phyloP scores from a whole-genome alignment of 257 asterid species.

The Gentiana macrophylla region DNA sequence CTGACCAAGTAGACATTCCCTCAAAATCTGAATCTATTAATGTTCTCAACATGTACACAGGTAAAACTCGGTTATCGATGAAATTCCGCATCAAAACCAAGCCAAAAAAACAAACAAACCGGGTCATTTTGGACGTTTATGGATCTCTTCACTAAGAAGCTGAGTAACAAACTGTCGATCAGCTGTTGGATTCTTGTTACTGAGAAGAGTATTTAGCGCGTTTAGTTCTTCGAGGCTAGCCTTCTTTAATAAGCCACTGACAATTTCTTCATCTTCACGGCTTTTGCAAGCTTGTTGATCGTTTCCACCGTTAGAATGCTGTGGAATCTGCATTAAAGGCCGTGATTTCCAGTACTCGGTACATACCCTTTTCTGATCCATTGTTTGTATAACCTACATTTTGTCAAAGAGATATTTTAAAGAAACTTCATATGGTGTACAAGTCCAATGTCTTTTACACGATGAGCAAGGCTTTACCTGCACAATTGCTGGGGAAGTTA shows the following conservation, averaged over 20 bases:
- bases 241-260: constrained; percentile 55
- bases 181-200: constrained; percentile 26
- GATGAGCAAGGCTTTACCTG: constrained; percentile 35
- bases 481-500: constrained; percentile 74
- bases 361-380: constrained; percentile 60
- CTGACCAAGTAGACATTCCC: too few species aligned
- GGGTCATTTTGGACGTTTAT: constrained; percentile 26
- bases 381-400: constrained; percentile 69
- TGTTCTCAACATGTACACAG: constrained; percentile 29
- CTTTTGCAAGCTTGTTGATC: constrained; percentile 22
- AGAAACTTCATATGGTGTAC: too few species aligned
- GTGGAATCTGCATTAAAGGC: constrained; percentile 73
- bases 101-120: constrained; percentile 7
- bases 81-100: constrained; percentile 17
- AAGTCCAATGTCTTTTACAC: too few species aligned
- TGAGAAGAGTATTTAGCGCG: constrained; percentile 44
- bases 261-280: constrained; percentile 25
- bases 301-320: constrained; percentile 20
- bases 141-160: constrained; percentile 56
- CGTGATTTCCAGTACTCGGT: constrained; percentile 77
- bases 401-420: neutral
- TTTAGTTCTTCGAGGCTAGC: constrained; percentile 59
- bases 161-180: constrained; percentile 36
- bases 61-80: constrained; percentile 14
- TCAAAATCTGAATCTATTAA: constrained; percentile 19